Evolutionary conservation across 2,329 filamentous ascomycete species (phyloP), one percentile per base, ranked within the genome.

Genomic region (Neofusicoccum laricinum): DNA sequence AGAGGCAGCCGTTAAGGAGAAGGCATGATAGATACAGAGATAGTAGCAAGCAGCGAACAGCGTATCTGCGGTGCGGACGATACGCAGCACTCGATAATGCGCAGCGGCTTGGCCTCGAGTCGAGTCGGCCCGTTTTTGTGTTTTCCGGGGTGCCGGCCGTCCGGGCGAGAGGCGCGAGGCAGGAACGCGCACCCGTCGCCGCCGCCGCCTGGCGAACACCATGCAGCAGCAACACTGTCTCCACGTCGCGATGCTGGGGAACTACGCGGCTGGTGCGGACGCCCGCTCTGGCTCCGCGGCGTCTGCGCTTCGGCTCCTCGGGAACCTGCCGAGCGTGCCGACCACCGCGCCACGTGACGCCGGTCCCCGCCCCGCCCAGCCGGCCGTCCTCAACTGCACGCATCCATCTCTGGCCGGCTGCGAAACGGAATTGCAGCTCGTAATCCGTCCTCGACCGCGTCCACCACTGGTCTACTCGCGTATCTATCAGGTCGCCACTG

Each of bases 321-420:
- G 55, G 41, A 59, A 19, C 17, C 41, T 59, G 55, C 55, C 55
- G 55, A 46, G 15, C 38, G 21, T 19, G 36, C 55, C 55, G 55
- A 59, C 30, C 8, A 8, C 11, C n/a, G 15, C 14, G 8, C 25
- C 55, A 59, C 55, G 55, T 59, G 55, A 59, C 30, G 7, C 55
- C 55, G 55, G 55, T n/a, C 7, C 41, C 55, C 15, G 8, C 32
- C 3, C 25, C n/a, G 25, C 7, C 55, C 55, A 21, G 43, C 55
- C 55, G 55, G 55, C 7, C 17, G 25, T 59, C 55, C 41, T 21
- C 55, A 15, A 36, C 38, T 43, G 30, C 38, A 10, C 8, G 38
- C 53, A 45, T 45, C 53, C 38, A 46, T 7, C 40, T 15, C 40
- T 36, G 55, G 19, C 4, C 17, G 30, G 41, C 46, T 45, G 17